Evolutionary conservation across 805 yeast genomes (phyloP).

Genomic region (Sungouiella blattae): DNA sequence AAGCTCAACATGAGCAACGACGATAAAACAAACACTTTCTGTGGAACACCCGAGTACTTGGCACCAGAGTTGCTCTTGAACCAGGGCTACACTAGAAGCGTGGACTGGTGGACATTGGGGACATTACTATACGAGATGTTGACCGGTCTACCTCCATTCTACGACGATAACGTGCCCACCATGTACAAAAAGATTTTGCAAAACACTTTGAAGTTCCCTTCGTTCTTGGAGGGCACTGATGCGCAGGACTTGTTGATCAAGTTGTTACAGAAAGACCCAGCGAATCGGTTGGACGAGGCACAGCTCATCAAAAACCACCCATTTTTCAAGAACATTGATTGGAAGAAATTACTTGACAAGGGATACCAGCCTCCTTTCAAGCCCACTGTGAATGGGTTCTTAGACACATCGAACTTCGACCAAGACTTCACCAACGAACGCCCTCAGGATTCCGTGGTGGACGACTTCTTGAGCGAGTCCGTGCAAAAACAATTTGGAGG

Average conservation of each 20-base stretch:
- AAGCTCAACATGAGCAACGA: constrained; percentile 90
- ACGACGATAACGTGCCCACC: constrained; percentile 86
- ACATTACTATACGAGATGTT: constrained; percentile 92
- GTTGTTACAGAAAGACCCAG: constrained; percentile 81
- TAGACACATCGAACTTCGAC: constrained; percentile 92
- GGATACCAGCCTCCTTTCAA: constrained; percentile 94
- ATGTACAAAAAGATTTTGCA: constrained; percentile 94
- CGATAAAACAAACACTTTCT: constrained; percentile 87
- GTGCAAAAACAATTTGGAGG: constrained; percentile 99
- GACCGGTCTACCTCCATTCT: constrained; percentile 95
- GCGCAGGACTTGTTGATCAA: constrained; percentile 78
- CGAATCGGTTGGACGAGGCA: constrained; percentile 75
- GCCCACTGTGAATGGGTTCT: constrained; percentile 80
- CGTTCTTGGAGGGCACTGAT: constrained; percentile 72
- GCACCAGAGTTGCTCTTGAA: constrained; percentile 92
- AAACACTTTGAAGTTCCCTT: constrained; percentile 86
- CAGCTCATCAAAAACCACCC: constrained; percentile 78
- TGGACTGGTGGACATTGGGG: constrained; percentile 99
- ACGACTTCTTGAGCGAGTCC: constrained; percentile 84
- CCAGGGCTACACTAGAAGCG: constrained; percentile 91
- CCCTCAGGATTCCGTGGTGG: constrained; percentile 94
- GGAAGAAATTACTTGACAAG: constrained; percentile 78
- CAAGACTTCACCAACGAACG: constrained; percentile 87
- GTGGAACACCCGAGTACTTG: constrained; percentile 97
- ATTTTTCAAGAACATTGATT: constrained; percentile 85